Conservation (phyloP, 176 grass and related monocot species). For the Triticum urartu region DNA sequence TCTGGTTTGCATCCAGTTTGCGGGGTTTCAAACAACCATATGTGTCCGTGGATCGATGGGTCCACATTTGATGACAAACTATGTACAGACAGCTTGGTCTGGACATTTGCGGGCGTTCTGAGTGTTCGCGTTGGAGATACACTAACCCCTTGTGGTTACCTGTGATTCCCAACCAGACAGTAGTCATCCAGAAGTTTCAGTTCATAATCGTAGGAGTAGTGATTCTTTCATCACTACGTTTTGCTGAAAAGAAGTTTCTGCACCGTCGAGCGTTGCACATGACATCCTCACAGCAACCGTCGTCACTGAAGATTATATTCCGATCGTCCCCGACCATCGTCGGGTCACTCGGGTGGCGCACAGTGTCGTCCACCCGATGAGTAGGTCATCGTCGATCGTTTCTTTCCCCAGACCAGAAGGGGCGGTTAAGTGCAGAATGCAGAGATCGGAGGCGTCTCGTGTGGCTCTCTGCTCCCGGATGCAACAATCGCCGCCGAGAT, state of each 20-base stretch:
- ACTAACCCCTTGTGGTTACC: too few relatives aligned
- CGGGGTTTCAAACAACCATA: too few relatives aligned
- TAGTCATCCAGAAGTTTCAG: too few relatives aligned
- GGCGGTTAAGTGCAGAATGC: not conserved
- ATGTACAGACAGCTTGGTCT: too few relatives aligned
- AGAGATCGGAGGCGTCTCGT: not conserved
- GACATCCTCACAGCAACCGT: not conserved
- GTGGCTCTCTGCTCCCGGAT: not conserved
- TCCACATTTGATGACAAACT: too few relatives aligned
- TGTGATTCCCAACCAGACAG: too few relatives aligned
- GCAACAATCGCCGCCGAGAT: not conserved
- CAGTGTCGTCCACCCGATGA: constrained; percentile 8
- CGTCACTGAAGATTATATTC: constrained; percentile 39
- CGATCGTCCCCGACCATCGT: not conserved
- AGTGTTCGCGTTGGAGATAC: too few relatives aligned
- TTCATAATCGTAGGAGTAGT: too few relatives aligned
- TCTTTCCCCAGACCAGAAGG: not conserved
- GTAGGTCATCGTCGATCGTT: not conserved
- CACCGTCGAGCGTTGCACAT: not conserved
- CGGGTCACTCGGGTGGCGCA: not conserved
- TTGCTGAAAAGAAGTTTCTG: not conserved
- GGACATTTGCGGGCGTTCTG: too few relatives aligned
- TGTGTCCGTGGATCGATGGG: too few relatives aligned
- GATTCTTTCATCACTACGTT: not conserved
- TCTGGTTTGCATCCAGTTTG: too few relatives aligned